Conservation (phyloP, 768 basidiomycete species). For the Rhizopogon vesiculosus region DNA sequence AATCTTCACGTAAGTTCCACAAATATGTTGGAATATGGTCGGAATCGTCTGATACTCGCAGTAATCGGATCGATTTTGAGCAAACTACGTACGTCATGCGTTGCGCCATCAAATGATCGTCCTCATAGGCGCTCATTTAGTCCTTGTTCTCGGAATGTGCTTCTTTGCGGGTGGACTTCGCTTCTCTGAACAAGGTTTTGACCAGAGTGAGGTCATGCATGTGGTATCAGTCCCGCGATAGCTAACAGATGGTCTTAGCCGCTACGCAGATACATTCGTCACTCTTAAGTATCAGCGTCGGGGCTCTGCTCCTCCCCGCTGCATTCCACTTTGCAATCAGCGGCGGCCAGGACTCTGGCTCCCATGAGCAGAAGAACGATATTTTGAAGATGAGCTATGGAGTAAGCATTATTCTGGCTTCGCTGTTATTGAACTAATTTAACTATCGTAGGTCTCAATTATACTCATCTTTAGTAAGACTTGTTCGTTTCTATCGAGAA, state of each 20-base stretch:
- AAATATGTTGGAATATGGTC: not conserved
- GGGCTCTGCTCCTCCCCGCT: constrained; percentile 73
- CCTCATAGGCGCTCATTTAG: constrained; percentile 28
- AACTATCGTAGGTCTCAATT: constrained; percentile 37
- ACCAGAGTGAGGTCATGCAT: constrained; percentile 46
- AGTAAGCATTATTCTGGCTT: constrained; percentile 26
- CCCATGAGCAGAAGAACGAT: constrained; percentile 30
- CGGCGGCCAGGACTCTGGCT: constrained; percentile 17
- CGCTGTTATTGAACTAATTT: not conserved
- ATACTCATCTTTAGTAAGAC: constrained; percentile 48
- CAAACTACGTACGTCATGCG: constrained; percentile 51
- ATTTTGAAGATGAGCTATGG: constrained; percentile 51
- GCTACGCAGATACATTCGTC: constrained; percentile 74
- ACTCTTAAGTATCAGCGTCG: constrained; percentile 71
- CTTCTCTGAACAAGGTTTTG: constrained; percentile 79
- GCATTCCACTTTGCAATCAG: constrained; percentile 64
- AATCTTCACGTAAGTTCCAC: constrained; percentile 59
- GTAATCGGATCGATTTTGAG: constrained; percentile 83
- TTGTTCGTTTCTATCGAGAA: not conserved
- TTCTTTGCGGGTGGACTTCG: constrained; percentile 81
- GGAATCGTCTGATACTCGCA: constrained; percentile 18
- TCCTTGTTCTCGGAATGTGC: constrained; percentile 85
- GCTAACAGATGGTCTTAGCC: constrained; percentile 24
- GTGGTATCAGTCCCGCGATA: not conserved
- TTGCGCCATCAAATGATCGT: not conserved